Evolutionary conservation across 257 asterid genomes (phyloP), one percentile per base, ranked within the genome.

Genomic region (Lycium ferocissimum): DNA sequence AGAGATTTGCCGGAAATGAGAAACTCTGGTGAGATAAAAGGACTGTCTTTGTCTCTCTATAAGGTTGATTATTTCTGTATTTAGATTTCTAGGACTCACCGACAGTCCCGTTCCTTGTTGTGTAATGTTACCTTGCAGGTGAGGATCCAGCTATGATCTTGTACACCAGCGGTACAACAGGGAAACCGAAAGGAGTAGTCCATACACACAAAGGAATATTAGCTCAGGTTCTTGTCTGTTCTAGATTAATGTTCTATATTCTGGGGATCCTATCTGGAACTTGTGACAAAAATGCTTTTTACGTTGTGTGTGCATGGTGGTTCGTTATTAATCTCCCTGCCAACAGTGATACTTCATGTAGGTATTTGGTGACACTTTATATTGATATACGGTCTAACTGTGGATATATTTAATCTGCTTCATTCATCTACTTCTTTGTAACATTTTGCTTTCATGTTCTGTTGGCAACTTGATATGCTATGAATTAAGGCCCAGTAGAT

Each of bases 141-240:
- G 97, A 92, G 75, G 95, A 93, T 7, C 95, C 97, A 22, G 99
- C 99, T 26, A 87, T 95, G 86, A 91, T 95, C 86, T 89, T 95
- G 82, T 95, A 94, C 86, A 95, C 99, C 63, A 95, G 99, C 80
- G 99, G 99, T 69, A 94, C 99, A 37, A 95, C 99, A 3, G 99
- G 99, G 57, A 94, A 93, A 86, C 99, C 99, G 33, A 95, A 95
- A 94, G 99, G 99, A 84, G 99, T 87, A 80, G 98, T 95, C 83
- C 99, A 95, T 91, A 95, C 99, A 35, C 98, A 94, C 86, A 87
- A 88, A 75, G 93, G 98, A 79, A 90, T 94, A 85, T 89, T 94
- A 86, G 92, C 99, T 18, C 99, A 95, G 98, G 99, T 95, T 89
- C 43, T 49, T 61, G 51, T 83, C 86, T 15, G 22, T 26, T 11